Evolutionary conservation across 75 land plant genomes (phyloP), one percentile per base, ranked within the genome.

Genomic region (Cryptomeria japonica): DNA sequence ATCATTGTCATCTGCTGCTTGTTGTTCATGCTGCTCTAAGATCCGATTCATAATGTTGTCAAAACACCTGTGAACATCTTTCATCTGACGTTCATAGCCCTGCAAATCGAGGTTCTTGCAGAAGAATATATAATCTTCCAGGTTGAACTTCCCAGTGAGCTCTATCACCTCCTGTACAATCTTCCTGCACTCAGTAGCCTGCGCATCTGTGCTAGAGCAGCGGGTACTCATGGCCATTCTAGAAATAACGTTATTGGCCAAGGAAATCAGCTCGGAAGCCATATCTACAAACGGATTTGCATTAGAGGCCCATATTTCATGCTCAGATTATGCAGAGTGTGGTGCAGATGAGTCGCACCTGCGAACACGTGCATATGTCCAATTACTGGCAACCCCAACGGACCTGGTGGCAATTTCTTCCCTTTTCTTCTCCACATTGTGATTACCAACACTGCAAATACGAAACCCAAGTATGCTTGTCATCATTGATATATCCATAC

Each of bases 291-390:
- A 58, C 39, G 76, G 42, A 95, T 80, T 36, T 70, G 61, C 73
- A 93, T 86, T 8, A 95, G 64, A 61, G 90, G 91, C 22, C 95
- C 96, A 88, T 86, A 87, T 85, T 86, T 87, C 18, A 34, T 53
- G 61, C 88, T 47, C 7, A 91, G 90, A 19, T 84, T 18, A 44
- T 72, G 64, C 12, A 91, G 68, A 11, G 89, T 25, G 9, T 58
- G 79, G 86, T 91, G 92, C 1, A 88, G 88, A 73, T 83, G 75
- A 3, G 91, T 86, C 16, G 87, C 89, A 18, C 61, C 22, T 18
- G 22, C 22, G 0, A 93, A 42, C 39, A 90, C 90, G 61, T 91
- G 93, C 53, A 92, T 91, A 41, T 91, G 90, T 42, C 94, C 94
- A 16, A 92, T 76, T 19, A 93, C 75, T 11, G 91, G 94, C 36